These are phyloP conservation scores for Linum usitatissimum DNA, from an alignment of 345 rosid genomes.

Conservation along the genomic window DNA sequence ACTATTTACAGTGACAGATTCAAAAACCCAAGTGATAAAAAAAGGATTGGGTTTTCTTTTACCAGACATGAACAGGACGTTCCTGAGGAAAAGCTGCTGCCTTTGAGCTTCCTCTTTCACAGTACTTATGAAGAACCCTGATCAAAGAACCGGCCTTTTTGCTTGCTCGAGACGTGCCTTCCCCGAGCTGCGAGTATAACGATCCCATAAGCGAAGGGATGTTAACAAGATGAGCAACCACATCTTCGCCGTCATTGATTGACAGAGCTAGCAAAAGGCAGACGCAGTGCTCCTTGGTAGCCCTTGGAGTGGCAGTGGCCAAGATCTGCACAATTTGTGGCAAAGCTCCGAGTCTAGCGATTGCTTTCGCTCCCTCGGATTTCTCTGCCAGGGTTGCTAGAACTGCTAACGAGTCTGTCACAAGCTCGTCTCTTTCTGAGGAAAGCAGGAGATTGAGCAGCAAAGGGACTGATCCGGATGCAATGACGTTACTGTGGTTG, in stretches of 20 bases:
- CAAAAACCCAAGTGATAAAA: slow-evolving; percentile 15
- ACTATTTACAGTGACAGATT: neutral
- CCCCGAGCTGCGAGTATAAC: slow-evolving; percentile 48
- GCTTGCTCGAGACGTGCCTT: slow-evolving; percentile 60
- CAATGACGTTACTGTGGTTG: slow-evolving; percentile 49
- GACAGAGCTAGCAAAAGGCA: slow-evolving; percentile 56
- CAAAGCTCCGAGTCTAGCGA: slow-evolving; percentile 38
- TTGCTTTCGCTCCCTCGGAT: slow-evolving; percentile 45
- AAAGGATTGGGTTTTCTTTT: slow-evolving; percentile 16
- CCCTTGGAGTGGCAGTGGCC: slow-evolving; percentile 35
- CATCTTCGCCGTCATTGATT: slow-evolving; percentile 52
- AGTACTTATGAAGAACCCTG: slow-evolving; percentile 55
- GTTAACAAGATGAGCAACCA: slow-evolving; percentile 36
- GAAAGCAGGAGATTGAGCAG: slow-evolving; percentile 39
- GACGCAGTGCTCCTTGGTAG: slow-evolving; percentile 54
- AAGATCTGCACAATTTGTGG: slow-evolving; percentile 30
- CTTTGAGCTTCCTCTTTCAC: slow-evolving; percentile 30
- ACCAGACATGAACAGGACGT: slow-evolving; percentile 46
- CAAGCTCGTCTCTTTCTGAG: slow-evolving; percentile 34
- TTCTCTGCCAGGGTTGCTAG: slow-evolving; percentile 55
- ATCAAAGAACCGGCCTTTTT: slow-evolving; percentile 66
- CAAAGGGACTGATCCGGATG: slow-evolving; percentile 43
- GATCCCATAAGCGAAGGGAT: slow-evolving; percentile 50
- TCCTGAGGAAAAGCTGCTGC: slow-evolving; percentile 35
- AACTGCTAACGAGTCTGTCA: slow-evolving; percentile 58